phyloP scores from a whole-genome alignment of 2,329 filamentous ascomycete species.

The Ceratocystis huliohia region DNA sequence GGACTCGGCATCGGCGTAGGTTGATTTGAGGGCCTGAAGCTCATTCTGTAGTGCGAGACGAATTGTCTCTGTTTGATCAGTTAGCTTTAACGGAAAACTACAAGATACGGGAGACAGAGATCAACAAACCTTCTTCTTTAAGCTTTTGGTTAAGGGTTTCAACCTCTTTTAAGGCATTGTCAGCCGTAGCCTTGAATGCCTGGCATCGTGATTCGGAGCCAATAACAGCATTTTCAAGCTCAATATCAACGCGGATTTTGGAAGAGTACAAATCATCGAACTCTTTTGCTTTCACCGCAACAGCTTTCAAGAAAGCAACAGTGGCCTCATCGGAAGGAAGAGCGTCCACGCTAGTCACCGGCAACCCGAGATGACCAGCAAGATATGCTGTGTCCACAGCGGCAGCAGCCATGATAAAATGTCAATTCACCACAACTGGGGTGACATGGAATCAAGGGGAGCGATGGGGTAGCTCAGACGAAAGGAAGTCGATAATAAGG shows the following conservation, averaged over 20 bases:
- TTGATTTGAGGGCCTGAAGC: slow-evolving; percentile 63
- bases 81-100: neutral
- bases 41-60: slow-evolving; percentile 69
- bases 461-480: neutral
- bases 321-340: slow-evolving; percentile 62
- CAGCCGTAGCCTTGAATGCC: slow-evolving; percentile 65
- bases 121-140: slow-evolving; percentile 59
- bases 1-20: slow-evolving; percentile 58
- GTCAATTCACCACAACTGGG: slow-evolving; percentile 3
- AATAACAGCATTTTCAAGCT: slow-evolving; percentile 80
- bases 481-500: neutral
- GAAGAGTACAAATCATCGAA: slow-evolving; percentile 71
- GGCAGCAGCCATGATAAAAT: slow-evolving; percentile 32
- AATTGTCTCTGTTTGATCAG: slow-evolving; percentile 50
- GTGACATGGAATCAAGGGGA: slow-evolving; percentile 11
- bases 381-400: slow-evolving; percentile 59
- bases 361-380: slow-evolving; percentile 56
- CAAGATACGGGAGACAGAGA: neutral
- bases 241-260: slow-evolving; percentile 80
- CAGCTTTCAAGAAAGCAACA: slow-evolving; percentile 56
- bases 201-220: slow-evolving; percentile 72
- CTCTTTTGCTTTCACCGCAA: slow-evolving; percentile 69
- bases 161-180: slow-evolving; percentile 72
- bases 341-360: slow-evolving; percentile 48
- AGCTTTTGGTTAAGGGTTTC: slow-evolving; percentile 71